Conservation (phyloP, 2,329 filamentous ascomycete genomes). For the Aspergillus sp. region DNA sequence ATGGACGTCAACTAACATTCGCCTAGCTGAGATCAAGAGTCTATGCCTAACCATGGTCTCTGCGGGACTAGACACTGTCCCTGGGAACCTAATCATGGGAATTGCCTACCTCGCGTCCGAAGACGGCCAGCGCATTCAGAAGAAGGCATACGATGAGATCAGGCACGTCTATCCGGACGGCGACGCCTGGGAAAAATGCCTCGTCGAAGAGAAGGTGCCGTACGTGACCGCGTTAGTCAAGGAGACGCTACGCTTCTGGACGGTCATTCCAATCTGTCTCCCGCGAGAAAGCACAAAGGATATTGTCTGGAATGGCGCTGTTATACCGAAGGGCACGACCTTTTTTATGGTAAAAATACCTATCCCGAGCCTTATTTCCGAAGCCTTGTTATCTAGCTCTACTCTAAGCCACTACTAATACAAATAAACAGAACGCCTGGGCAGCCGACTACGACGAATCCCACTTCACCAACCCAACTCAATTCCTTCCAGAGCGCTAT, state of each 20-base stretch:
- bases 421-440: slow-evolving; percentile 64
- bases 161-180: slow-evolving; percentile 71
- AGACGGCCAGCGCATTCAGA: slow-evolving; percentile 71
- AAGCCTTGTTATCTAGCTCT: background rate
- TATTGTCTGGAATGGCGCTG: slow-evolving; percentile 68
- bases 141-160: slow-evolving; percentile 71
- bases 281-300: slow-evolving; percentile 74
- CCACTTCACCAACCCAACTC: slow-evolving; percentile 67
- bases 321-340: slow-evolving; percentile 74
- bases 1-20: slow-evolving; percentile 33
- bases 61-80: slow-evolving; percentile 80
- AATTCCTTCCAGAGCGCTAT: slow-evolving; percentile 74
- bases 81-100: slow-evolving; percentile 78
- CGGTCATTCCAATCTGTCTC: slow-evolving; percentile 77
- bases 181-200: slow-evolving; percentile 75
- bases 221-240: slow-evolving; percentile 80
- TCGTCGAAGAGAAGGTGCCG: slow-evolving; percentile 73
- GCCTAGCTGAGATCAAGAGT: slow-evolving; percentile 72
- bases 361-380: background rate
- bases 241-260: slow-evolving; percentile 78
- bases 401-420: slow-evolving; percentile 5
- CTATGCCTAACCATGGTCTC: slow-evolving; percentile 84
- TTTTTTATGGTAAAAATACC: slow-evolving; percentile 69
- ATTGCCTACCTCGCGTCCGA: slow-evolving; percentile 74
- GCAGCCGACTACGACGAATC: slow-evolving; percentile 72